Base-by-base conservation (phyloP, 2,329 filamentous ascomycete genomes). In the Colletotrichum gigasporum region DNA sequence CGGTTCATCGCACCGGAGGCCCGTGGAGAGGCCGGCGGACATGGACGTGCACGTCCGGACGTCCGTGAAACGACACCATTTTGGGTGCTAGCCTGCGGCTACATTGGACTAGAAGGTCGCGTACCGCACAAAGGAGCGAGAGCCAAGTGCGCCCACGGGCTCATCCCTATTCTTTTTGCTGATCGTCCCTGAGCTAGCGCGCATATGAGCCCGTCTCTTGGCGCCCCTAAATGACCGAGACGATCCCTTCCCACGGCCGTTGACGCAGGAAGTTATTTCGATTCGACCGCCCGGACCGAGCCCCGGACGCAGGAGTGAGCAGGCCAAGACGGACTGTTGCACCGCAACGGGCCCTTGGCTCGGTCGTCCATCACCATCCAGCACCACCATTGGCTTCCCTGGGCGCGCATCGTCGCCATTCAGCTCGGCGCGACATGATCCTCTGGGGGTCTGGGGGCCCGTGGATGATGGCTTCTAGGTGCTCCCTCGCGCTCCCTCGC, bases 21-120 rank as follows among this genome's bases (percentile, higher is more conserved):
- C 63, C 63, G 59, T 65, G 63, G 63, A 65, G 63, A 65, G 58
- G 52, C 37, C 42, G 52, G 44, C 63, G 63, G 63, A 65, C 63
- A 26, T 58, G 63, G 37, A 42, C 44, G 32, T 58, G 63, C 63
- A 44, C 30, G 24, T n/a, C 14, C 63, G 63, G 63, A 65, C 63
- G 63, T 65, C 63, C 63, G 63, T 65, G 62, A 65, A 65, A 65
- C 62, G 56, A 50, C 34, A 50, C 57, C 56, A 50, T 28, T 45
- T 45, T 37, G 39, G 41, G 30, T 50, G 34, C 56, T 65, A 62
- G 56, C 20, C 44, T 62, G 45, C 30, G 53, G 28, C 53, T 41
- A 32, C 28, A 18, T 50, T 22, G 53, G 24, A 18, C 55, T 26
- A 54, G 37, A 35, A 35, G 39, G 62, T 65, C 62, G 62, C 62